A percentile compares a stretch with the other conserved stretches of the same genome.
Conservation (phyloP, 148 eudicot genomes). For the Amaranthus hypochondriacus region DNA sequence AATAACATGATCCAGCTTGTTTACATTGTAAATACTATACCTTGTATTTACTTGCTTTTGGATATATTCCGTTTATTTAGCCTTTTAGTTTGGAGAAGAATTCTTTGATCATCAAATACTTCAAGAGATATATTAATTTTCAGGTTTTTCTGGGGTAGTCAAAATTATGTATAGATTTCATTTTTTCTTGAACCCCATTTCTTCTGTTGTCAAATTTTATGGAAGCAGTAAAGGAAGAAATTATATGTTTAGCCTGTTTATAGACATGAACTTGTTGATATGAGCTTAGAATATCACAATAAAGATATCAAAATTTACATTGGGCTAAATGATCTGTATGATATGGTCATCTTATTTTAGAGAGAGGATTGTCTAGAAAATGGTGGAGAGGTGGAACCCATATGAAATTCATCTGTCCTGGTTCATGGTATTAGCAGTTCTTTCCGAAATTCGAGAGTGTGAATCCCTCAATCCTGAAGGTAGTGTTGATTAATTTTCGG, state of each 20-base stretch:
- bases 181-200: not conserved
- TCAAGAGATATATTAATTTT: too few species aligned
- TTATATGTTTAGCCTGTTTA: not conserved
- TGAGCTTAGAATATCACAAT: slow-evolving; percentile 1
- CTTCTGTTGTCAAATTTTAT: not conserved
- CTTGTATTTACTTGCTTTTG: slow-evolving; percentile 18
- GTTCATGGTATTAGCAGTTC: slow-evolving; percentile 45
- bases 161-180: not conserved
- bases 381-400: slow-evolving; percentile 48
- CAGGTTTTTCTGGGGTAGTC: not conserved
- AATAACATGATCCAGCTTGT: slow-evolving; percentile 27
- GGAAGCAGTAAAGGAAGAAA: slow-evolving; percentile 10
- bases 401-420: slow-evolving; percentile 46
- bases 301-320: not conserved
- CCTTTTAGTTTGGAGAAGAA: slow-evolving; percentile 23
- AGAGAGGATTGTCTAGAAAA: slow-evolving; percentile 36
- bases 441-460: slow-evolving; percentile 39
- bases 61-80: slow-evolving; percentile 28
- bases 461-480: slow-evolving; percentile 44
- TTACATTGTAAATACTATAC: slow-evolving; percentile 28
- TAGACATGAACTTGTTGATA: not conserved
- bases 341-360: slow-evolving; percentile 16
- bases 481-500: not conserved
- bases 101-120: slow-evolving; percentile 9
- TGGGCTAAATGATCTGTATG: slow-evolving; percentile 20